Base-by-base conservation (phyloP, 129 eudicot species). In the Tanacetum coccineum region DNA sequence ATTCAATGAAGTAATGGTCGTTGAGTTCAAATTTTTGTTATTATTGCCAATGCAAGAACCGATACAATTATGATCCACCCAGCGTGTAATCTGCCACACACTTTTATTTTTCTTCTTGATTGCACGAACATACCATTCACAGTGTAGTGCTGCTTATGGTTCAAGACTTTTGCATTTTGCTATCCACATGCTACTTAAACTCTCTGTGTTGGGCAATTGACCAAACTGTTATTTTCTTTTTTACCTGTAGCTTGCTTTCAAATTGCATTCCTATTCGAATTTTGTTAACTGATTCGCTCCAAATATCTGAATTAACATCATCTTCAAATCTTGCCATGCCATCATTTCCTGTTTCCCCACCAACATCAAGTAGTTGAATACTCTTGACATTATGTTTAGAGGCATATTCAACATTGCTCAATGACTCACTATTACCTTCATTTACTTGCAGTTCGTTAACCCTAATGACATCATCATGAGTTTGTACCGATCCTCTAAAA, bases 111-210 rank as follows among this genome's bases (percentile, higher is more conserved):
- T 50, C 56, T 50, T 50, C 18, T n/a, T 50, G 8, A 50, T 50
- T 50, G 56, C 56, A 50, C 21, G 56, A n/a, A 50, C 56, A 50
- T 50, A 50, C 56, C 56, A 50, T 50, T 13, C 18, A 50, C 56
- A 50, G 14, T 6, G 15, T 50, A 20, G 17, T 50, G 21, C 56
- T n/a, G 3, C 18, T 13, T 50, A 20, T 3, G 0, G 56, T 51
- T 14, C 19, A 2, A 51, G 6, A 51, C 17, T 51, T 0, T 51
- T 51, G 15, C 56, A 51, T 14, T 51, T 13, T 51, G 56, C 56
- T 51, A 15, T 51, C 56, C 56, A 51, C 7, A 0, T 11, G 56
- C 56, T 51, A 51, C 56, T 51, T 51, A 51, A 51, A 51, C 56
- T 51, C 56, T n/a, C 56, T 51, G 15, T 51, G 18, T 19, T 53